Evolutionary conservation across 2,329 filamentous ascomycete species (phyloP).

Genomic region (Achaetomium macrosporum): DNA sequence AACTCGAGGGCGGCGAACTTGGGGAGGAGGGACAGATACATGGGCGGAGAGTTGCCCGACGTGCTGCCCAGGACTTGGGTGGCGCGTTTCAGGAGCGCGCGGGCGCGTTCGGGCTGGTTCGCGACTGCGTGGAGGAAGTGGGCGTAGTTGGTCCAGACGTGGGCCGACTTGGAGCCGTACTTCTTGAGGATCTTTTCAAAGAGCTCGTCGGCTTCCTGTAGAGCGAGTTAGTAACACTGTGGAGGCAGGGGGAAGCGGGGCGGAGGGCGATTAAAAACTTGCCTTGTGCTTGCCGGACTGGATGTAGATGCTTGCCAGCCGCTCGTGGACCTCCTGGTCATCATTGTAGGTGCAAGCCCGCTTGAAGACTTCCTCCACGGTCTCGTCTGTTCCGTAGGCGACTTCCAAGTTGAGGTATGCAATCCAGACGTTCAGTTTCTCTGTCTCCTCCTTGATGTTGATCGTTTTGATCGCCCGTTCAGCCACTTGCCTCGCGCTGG

Average conservation of each 20-base stretch:
- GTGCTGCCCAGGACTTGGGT: conserved; percentile 63
- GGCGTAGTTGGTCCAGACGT: conserved; percentile 91
- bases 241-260: not conserved
- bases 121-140: conserved; percentile 79
- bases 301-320: conserved; percentile 90
- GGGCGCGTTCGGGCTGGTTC: conserved; percentile 64
- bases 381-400: conserved; percentile 77
- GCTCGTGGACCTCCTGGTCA: conserved; percentile 79
- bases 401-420: conserved; percentile 92
- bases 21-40: conserved; percentile 66
- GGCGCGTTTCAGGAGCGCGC: conserved; percentile 74
- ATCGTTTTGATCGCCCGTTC: conserved; percentile 89
- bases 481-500: conserved; percentile 81
- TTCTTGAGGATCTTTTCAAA: conserved; percentile 87
- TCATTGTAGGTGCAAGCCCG: conserved; percentile 93
- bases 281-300: conserved; percentile 80
- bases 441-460: conserved; percentile 80
- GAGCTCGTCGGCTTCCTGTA: conserved; percentile 77
- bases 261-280: conserved; percentile 33
- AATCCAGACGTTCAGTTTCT: conserved; percentile 94
- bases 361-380: conserved; percentile 80
- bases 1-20: conserved; percentile 93
- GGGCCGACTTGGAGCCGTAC: conserved; percentile 71
- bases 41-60: conserved; percentile 36
- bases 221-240: not conserved